Conservation (phyloP, 208 protist genomes). For the Entamoeba moshkovskii region DNA sequence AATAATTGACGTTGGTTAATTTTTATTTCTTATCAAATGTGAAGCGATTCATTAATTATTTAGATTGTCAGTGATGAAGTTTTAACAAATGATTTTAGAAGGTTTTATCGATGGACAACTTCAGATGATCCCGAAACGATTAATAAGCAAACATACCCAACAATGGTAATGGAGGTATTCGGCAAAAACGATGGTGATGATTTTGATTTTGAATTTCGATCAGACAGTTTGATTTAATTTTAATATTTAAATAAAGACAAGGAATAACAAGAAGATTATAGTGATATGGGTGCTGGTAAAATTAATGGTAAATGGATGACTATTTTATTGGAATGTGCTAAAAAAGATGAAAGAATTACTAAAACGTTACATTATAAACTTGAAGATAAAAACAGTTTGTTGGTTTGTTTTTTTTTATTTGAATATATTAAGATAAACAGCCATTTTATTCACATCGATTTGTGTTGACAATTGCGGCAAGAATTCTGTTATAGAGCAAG, state of each 20-base stretch:
- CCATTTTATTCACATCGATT: neutral
- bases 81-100: neutral
- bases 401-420: neutral
- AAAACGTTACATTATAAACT: neutral
- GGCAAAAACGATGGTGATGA: neutral
- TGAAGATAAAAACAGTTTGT: conserved; percentile 4
- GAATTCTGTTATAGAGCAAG: neutral
- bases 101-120: neutral
- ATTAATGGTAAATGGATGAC: neutral
- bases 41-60: neutral
- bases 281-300: neutral
- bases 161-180: neutral
- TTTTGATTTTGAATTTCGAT: neutral
- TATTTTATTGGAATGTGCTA: neutral
- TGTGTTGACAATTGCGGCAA: neutral
- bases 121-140: neutral
- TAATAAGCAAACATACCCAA: neutral
- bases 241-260: neutral
- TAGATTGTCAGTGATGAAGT: neutral
- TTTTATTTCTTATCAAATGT: too few species aligned
- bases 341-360: neutral
- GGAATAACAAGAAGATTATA: neutral
- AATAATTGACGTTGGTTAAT: neutral
- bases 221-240: neutral
- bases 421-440: neutral